Conservation (phyloP, 352 stramenopile species). For the Phytophthora foliorum region DNA sequence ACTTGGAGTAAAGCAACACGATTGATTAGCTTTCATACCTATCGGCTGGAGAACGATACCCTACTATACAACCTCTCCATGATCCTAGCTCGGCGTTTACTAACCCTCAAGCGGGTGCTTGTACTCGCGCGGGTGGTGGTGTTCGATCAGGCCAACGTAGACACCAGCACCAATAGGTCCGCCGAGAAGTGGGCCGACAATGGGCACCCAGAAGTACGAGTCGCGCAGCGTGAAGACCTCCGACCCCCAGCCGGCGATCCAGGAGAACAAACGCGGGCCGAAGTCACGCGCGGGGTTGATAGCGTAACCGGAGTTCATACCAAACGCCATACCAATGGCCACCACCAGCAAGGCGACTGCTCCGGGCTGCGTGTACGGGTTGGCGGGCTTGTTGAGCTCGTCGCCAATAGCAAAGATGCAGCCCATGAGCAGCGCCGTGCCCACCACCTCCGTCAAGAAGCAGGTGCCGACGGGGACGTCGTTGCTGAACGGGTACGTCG, state of each 20-base stretch:
- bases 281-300: conserved; percentile 76
- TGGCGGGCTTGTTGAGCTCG: conserved; percentile 62
- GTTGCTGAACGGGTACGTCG: conserved; percentile 59
- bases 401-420: conserved; percentile 73
- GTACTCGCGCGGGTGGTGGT: conserved; percentile 61
- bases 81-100: conserved; percentile 20
- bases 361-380: conserved; percentile 49
- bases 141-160: conserved; percentile 54
- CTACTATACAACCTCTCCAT: conserved; percentile 39
- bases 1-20: conserved; percentile 16
- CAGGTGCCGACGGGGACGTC: conserved; percentile 46
- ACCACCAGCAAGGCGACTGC: conserved; percentile 66
- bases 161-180: conserved; percentile 49
- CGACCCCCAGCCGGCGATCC: conserved; percentile 50
- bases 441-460: conserved; percentile 75
- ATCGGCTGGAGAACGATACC: conserved; percentile 17
- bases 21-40: conserved; percentile 24
- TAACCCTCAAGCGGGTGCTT: conserved; percentile 48
- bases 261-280: conserved; percentile 55
- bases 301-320: conserved; percentile 78
- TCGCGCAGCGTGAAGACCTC: conserved; percentile 45
- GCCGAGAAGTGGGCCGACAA: conserved; percentile 57
- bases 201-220: conserved; percentile 74
- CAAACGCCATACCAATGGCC: conserved; percentile 77
- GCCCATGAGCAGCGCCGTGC: conserved; percentile 64